Evolutionary conservation across 2,329 filamentous ascomycete species (phyloP).

Genomic region (Talaromyces sp.): DNA sequence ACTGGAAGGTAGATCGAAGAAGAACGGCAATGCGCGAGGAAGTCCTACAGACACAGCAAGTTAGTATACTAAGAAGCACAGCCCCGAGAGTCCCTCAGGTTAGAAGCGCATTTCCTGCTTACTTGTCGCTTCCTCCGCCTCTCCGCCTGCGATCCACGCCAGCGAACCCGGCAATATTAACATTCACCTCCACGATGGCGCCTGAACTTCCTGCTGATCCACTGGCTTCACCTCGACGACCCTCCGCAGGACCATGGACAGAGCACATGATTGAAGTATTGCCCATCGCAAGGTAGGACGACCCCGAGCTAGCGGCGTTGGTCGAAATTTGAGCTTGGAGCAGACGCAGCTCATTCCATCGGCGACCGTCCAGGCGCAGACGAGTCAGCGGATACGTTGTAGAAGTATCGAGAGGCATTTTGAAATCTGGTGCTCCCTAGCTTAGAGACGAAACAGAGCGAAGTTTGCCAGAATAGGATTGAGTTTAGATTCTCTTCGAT

Average conservation of each 20-base stretch:
- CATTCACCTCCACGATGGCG: constrained; percentile 76
- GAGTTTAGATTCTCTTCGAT: background rate
- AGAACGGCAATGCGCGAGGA: constrained; percentile 65
- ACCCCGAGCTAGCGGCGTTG: constrained; percentile 89
- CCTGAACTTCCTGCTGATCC: constrained; percentile 52
- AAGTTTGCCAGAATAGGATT: background rate
- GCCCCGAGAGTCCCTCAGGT: background rate
- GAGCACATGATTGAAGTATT: constrained; percentile 97
- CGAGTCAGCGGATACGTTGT: constrained; percentile 87
- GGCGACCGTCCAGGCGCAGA: constrained; percentile 77
- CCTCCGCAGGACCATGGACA: constrained; percentile 81
- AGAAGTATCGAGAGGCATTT: constrained; percentile 92
- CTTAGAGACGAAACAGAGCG: too few relatives aligned
- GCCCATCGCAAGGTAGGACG: constrained; percentile 92
- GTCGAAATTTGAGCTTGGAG: constrained; percentile 88
- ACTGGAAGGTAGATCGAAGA: constrained; percentile 74
- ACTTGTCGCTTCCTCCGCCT: constrained; percentile 74
- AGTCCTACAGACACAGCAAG: constrained; percentile 57
- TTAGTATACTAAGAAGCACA: background rate
- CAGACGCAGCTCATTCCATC: constrained; percentile 95
- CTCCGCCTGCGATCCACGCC: constrained; percentile 81
- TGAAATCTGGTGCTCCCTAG: too few relatives aligned
- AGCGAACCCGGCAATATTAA: constrained; percentile 85
- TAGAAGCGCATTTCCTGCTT: constrained; percentile 29
- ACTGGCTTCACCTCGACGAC: constrained; percentile 52